Evolutionary conservation across 2,329 filamentous ascomycete species (phyloP), one percentile per base, ranked within the genome.

Genomic region (Cordyceps pruinosa): DNA sequence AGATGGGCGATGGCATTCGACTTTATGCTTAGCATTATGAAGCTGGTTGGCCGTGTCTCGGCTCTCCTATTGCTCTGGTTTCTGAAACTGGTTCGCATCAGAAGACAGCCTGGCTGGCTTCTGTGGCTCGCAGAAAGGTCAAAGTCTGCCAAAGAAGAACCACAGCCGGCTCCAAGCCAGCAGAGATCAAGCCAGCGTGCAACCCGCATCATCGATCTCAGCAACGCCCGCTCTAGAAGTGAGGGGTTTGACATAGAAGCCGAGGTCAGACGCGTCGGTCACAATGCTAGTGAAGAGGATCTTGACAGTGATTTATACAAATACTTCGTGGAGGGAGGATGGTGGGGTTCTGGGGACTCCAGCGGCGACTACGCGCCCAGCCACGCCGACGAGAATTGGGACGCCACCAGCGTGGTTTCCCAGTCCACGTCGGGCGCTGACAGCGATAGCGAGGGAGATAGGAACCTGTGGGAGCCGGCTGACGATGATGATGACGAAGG

Each of bases 261-360:
- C 1, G 89, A 94, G 68, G 85, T 92, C 63, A 83, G 89, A 62
- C 82, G 82, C 55, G 78, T 84, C 49, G 56, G 69, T 7, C 63
- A 63, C 13, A 66, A 68, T 55, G 68, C 72, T 66, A 66, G 84
- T 41, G 88, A 94, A 63, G 80, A 81, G 28, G 81, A 83, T 39
- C 75, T 97, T 2, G 87, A 93, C 61, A 78, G 80, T 2, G 86
- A 84, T 58, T 74, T 97, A 2, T 97, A 97, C 69, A 77, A 78
- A 30, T 94, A 92, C 83, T 97, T 90, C 88, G 84, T 88, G 53
- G 77, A 79, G 55, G 90, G 90, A 21, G 90, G 89, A 8, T 89
- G 89, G 75, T 97, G 90, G 85, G 92, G 93, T 1, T 85, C 86
- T 17, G 78, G 86, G 32, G 93, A 97, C 68, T 78, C 79, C 5